A percentile compares a stretch with the other conserved stretches of the same genome.
These are phyloP conservation scores for Corymbia maculata DNA, from an alignment of 345 rosid species.

Conservation along the genomic window DNA sequence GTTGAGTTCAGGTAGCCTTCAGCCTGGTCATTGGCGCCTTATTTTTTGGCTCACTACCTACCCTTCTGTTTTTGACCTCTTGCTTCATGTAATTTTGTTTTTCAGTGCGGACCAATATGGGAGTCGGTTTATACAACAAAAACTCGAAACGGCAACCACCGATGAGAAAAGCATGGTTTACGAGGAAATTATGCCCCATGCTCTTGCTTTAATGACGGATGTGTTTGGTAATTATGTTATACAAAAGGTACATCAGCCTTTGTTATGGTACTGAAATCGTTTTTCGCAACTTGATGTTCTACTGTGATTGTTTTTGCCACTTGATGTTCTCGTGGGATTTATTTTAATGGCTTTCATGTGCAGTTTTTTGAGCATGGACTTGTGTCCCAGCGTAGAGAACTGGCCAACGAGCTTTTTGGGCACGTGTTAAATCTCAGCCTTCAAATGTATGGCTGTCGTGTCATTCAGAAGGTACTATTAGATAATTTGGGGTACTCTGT, in stretches of 20 bases:
- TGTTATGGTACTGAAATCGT: not conserved
- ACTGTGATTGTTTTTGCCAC: not conserved
- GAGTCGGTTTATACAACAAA: conserved; percentile 61
- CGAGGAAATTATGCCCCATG: conserved; percentile 52
- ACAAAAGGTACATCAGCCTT: conserved; percentile 34
- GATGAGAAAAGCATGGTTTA: conserved; percentile 58
- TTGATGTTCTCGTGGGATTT: not conserved
- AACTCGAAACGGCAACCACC: conserved; percentile 41
- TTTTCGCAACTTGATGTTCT: not conserved
- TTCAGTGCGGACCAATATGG: conserved; percentile 72
- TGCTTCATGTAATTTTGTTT: not conserved
- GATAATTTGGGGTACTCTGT: not conserved
- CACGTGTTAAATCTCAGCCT: conserved; percentile 52
- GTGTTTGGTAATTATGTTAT: conserved; percentile 67
- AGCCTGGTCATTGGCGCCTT: not conserved
- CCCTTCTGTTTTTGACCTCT: not conserved
- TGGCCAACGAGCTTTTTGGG: conserved; percentile 38
- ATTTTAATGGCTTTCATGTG: not conserved
- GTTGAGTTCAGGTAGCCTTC: conserved; percentile 58
- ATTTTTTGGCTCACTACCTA: not conserved
- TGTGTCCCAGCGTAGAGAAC: conserved; percentile 44
- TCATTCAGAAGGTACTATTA: conserved; percentile 49
- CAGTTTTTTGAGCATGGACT: conserved; percentile 73
- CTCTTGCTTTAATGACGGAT: conserved; percentile 58
- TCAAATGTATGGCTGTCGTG: conserved; percentile 69